phyloP scores from a whole-genome alignment of 176 grass and related monocot species.

The Carex littledalei region DNA sequence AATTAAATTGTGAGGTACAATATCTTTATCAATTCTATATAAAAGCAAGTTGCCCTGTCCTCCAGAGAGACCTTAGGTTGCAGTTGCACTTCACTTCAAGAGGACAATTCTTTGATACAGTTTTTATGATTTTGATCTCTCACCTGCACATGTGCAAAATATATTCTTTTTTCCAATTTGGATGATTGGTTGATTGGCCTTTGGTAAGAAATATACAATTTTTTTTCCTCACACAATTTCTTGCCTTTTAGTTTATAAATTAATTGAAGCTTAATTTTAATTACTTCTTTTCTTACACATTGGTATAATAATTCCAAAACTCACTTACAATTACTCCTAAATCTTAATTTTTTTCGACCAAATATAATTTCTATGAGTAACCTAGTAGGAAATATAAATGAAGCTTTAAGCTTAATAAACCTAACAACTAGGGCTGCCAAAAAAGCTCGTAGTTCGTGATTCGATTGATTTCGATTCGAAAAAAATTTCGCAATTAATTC shows the following conservation, averaged over 20 bases:
- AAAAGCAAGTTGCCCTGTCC: constrained; percentile 5
- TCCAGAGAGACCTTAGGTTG: neutral
- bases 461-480: no score
- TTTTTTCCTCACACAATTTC: neutral
- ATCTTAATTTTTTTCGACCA: neutral
- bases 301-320: neutral
- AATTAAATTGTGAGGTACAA: constrained; percentile 14
- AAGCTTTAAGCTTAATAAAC: neutral
- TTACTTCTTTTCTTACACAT: neutral
- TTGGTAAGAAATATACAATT: neutral
- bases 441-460: no score
- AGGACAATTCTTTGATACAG: neutral
- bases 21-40: constrained; percentile 19
- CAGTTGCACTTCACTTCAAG: constrained; percentile 18
- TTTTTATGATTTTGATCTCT: constrained; percentile 19
- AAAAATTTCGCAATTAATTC: no score
- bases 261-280: neutral
- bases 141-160: constrained; percentile 4
- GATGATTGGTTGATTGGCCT: neutral
- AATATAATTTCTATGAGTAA: neutral
- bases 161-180: neutral
- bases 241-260: neutral
- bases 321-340: neutral
- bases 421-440: no score
- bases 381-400: neutral